These are phyloP conservation scores for Paracorniculantispora psalliotae DNA, from an alignment of 2,329 filamentous ascomycete species.

Conservation along the genomic window DNA sequence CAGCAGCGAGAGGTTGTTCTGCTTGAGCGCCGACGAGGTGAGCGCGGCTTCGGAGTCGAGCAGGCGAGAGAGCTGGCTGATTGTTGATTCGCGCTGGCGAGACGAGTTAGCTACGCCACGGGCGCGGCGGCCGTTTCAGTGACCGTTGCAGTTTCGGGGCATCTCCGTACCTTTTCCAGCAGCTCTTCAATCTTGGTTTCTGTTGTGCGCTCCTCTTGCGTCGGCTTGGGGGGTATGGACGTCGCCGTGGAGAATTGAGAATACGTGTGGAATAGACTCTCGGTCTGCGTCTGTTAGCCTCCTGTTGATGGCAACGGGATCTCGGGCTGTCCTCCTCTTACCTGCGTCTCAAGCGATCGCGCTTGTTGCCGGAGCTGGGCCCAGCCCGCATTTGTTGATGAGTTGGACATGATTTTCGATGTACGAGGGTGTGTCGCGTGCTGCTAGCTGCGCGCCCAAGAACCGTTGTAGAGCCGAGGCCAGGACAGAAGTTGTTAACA, in stretches of 20 bases:
- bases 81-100: conserved; percentile 69
- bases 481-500: conserved; percentile 3
- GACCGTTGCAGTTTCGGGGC: too few species aligned
- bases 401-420: conserved; percentile 41
- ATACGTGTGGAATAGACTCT: conserved; percentile 77
- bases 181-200: conserved; percentile 81
- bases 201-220: conserved; percentile 74
- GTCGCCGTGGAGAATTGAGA: conserved; percentile 82
- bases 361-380: conserved; percentile 91
- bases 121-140: too few species aligned
- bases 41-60: conserved; percentile 88
- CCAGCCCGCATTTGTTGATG: conserved; percentile 66
- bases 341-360: conserved; percentile 83
- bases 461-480: neutral
- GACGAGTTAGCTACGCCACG: neutral
- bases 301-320: neutral
- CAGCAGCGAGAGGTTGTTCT: conserved; percentile 89
- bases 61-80: conserved; percentile 77
- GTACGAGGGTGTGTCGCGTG: neutral
- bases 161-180: conserved; percentile 61
- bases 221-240: conserved; percentile 75
- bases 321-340: conserved; percentile 36
- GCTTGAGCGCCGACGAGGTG: conserved; percentile 88
- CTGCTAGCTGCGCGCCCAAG: neutral
- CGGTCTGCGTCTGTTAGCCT: conserved; percentile 55